phyloP scores from a whole-genome alignment of 2,329 filamentous ascomycete species.

The Colletotrichum agaves region DNA sequence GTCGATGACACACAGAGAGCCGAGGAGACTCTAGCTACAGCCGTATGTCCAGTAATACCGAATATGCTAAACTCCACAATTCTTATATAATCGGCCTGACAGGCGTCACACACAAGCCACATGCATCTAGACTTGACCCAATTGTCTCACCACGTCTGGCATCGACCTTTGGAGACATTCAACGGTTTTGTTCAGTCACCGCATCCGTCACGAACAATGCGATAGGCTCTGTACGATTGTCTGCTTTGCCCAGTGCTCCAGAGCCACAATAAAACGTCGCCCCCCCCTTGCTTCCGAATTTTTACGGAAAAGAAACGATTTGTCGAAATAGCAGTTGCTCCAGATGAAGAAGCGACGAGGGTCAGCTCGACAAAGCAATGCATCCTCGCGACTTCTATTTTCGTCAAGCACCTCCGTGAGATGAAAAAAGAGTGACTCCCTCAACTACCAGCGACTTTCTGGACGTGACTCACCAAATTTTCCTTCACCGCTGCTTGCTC shows the following conservation, averaged over 20 bases:
- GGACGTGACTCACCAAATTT: background rate
- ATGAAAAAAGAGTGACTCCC: slow-evolving; percentile 27
- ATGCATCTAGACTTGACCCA: too few species aligned
- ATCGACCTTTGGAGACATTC: background rate
- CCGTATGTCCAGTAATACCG: too few species aligned
- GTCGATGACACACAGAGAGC: too few species aligned
- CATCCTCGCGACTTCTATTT: slow-evolving; percentile 3
- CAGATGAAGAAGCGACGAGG: slow-evolving; percentile 28
- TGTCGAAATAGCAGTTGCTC: slow-evolving; percentile 21
- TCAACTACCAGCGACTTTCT: background rate
- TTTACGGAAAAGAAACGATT: slow-evolving; percentile 2
- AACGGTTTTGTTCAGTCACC: slow-evolving; percentile 27
- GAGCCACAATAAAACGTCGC: slow-evolving; percentile 3
- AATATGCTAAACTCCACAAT: too few species aligned
- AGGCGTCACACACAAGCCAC: background rate
- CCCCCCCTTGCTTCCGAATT: slow-evolving; percentile 19
- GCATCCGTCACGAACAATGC: slow-evolving; percentile 28
- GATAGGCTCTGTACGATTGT: slow-evolving; percentile 2
- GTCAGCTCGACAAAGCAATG: slow-evolving; percentile 31
- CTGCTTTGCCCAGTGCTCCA: background rate
- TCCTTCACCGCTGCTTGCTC: background rate
- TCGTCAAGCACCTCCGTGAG: slow-evolving; percentile 25
- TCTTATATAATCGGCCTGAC: too few species aligned
- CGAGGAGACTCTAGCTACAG: too few species aligned
- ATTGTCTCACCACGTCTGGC: slow-evolving; percentile 20